A percentile compares a stretch with the other conserved stretches of the same genome.
Evolutionary conservation across 306 rosid species (phyloP).

Genomic region (Mucuna pruriens): DNA sequence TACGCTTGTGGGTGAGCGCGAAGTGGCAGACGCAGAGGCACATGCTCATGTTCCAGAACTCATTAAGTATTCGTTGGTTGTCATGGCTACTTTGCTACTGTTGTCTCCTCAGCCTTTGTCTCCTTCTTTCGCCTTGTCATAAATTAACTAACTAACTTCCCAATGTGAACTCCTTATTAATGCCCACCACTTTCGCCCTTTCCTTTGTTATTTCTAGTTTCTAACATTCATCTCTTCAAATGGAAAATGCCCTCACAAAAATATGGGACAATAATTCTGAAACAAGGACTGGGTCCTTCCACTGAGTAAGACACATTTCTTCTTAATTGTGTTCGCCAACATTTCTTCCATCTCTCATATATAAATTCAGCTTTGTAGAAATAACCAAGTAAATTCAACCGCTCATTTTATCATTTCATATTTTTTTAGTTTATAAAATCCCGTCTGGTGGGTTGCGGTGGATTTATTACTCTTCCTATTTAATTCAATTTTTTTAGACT

Average conservation of each 20-base stretch:
- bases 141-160: constrained; percentile 16
- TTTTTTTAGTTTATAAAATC: too few relatives aligned
- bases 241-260: neutral
- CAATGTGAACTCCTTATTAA: neutral
- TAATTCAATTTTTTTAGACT: too few relatives aligned
- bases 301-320: neutral
- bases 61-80: constrained; percentile 34
- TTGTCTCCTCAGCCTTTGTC: constrained; percentile 46
- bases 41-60: constrained; percentile 37
- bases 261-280: constrained; percentile 6
- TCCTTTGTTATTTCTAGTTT: constrained; percentile 10
- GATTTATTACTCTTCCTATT: too few relatives aligned
- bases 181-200: neutral
- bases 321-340: neutral
- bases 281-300: neutral
- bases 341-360: neutral
- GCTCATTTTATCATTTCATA: too few relatives aligned
- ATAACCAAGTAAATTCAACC: too few relatives aligned
- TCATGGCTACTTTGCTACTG: constrained; percentile 33
- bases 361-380: neutral
- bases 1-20: constrained; percentile 31
- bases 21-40: constrained; percentile 41
- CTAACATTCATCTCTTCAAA: neutral
- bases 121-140: constrained; percentile 33
- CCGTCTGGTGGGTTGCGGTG: too few relatives aligned